Conservation (phyloP, 768 basidiomycete species). For the Strobilomyces echinocephalus region DNA sequence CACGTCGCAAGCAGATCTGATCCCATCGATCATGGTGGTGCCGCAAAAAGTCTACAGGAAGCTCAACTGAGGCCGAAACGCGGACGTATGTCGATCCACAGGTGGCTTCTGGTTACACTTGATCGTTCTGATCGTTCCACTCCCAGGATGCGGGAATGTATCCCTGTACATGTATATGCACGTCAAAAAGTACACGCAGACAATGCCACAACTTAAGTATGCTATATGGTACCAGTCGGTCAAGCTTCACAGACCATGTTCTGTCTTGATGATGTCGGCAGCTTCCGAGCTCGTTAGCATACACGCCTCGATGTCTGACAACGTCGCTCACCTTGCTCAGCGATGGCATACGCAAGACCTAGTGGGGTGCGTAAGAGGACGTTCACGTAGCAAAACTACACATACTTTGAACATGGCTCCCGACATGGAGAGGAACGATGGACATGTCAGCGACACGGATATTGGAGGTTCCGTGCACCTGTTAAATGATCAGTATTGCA, state of each 20-base stretch:
- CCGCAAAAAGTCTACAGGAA: no score
- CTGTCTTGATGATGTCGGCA: not conserved
- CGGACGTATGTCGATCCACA: no score
- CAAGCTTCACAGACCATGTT: not conserved
- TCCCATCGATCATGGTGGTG: no score
- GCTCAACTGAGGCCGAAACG: no score
- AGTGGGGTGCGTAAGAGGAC: not conserved
- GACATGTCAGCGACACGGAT: not conserved
- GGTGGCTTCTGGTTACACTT: no score
- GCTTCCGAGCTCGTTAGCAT: not conserved
- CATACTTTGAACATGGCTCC: not conserved
- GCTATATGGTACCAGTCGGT: not conserved
- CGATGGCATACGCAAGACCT: not conserved
- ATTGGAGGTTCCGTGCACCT: not conserved
- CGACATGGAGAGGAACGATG: not conserved
- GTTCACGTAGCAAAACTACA: not conserved
- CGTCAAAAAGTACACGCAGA: no score
- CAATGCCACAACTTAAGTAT: no score
- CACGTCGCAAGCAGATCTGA: no score
- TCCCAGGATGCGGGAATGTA: no score
- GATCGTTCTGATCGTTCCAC: no score
- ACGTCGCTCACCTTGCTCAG: not conserved
- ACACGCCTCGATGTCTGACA: not conserved
- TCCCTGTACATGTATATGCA: no score
- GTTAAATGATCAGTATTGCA: not conserved